A percentile compares a stretch with the other conserved stretches of the same genome.
These are phyloP conservation scores for Mrakia blollopis DNA, from an alignment of 768 basidiomycete genomes.

Conservation along the genomic window DNA sequence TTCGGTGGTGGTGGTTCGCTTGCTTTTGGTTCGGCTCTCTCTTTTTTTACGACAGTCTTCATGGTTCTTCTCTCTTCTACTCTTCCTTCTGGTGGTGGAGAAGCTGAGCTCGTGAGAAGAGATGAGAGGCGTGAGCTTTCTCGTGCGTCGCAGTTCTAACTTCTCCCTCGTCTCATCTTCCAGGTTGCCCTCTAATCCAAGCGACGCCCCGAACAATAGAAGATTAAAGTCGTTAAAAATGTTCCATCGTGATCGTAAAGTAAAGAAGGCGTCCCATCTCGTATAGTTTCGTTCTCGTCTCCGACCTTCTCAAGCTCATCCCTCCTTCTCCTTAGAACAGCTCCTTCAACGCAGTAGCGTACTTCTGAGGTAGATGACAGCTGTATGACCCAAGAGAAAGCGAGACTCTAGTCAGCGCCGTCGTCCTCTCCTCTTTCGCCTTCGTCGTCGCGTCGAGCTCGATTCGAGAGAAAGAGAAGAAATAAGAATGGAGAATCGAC, in stretches of 20 bases:
- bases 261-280: not conserved
- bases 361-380: constrained; percentile 73
- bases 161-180: no score
- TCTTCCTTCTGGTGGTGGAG: no score
- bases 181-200: no score
- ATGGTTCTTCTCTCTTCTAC: no score
- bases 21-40: not conserved
- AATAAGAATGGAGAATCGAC: constrained; percentile 34
- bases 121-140: no score
- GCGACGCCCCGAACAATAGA: no score
- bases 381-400: constrained; percentile 43
- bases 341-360: constrained; percentile 69
- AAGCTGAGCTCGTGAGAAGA: no score
- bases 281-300: not conserved
- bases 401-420: constrained; percentile 20
- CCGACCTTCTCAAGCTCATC: not conserved
- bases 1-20: not conserved
- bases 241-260: no score
- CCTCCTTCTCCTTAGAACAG: constrained; percentile 49
- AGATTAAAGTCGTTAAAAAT: no score
- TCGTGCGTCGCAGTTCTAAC: no score
- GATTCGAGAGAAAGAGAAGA: not conserved
- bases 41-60: no score
- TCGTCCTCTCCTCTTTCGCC: not conserved
- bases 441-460: constrained; percentile 1